These are phyloP conservation scores for Glebionis coronaria DNA, from an alignment of 129 eudicot species.

Conservation along the genomic window DNA sequence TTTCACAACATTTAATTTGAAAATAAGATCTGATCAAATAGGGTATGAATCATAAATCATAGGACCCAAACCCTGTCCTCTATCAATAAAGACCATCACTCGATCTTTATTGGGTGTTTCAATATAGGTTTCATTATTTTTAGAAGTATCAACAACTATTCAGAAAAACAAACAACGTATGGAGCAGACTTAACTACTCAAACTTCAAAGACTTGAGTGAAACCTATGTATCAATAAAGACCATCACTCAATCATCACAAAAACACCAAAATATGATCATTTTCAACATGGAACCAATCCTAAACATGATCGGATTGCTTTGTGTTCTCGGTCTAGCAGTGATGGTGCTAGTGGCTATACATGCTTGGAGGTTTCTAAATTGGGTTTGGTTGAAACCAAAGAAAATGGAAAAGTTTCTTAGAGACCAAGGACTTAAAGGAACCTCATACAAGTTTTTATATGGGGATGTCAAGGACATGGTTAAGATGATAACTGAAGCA, in stretches of 20 bases:
- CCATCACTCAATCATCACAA: slow-evolving; percentile 11
- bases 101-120: no score
- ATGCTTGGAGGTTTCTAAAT: slow-evolving; percentile 14
- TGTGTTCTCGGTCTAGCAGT: neutral
- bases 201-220: slow-evolving; percentile 16
- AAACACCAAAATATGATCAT: neutral
- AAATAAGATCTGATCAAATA: no score
- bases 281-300: slow-evolving; percentile 13
- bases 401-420: slow-evolving; percentile 11
- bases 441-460: slow-evolving; percentile 28
- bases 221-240: slow-evolving; percentile 13
- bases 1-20: no score
- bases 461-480: no score
- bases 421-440: slow-evolving; percentile 57
- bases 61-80: no score
- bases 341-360: neutral
- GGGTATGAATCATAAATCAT: no score
- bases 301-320: neutral
- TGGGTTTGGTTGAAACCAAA: slow-evolving; percentile 52
- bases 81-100: no score
- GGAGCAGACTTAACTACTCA: slow-evolving; percentile 7
- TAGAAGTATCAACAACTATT: no score
- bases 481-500: no score
- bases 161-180: neutral
- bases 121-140: no score